A percentile compares a stretch with the other conserved stretches of the same genome.
Evolutionary conservation across 106 monocot species (phyloP).

Genomic region (Acanthochlamys bracteata): DNA sequence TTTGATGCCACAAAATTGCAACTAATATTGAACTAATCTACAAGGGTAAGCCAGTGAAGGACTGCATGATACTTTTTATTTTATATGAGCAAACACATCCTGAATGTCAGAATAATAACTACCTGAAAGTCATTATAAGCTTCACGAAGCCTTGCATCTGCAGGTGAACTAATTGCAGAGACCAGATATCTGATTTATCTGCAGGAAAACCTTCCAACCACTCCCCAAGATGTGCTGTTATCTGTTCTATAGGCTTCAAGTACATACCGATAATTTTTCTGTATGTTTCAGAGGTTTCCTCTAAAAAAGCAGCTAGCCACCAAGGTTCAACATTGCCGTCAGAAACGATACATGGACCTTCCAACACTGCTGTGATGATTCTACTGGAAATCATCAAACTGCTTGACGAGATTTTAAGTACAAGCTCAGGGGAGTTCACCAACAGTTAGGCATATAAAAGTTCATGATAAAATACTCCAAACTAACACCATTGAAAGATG

Average conservation of each 20-base stretch:
- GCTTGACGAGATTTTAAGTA: too few species aligned
- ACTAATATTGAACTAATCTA: neutral
- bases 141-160: slow-evolving; percentile 35
- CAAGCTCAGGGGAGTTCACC: too few species aligned
- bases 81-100: too few species aligned
- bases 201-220: slow-evolving; percentile 45
- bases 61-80: too few species aligned
- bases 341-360: slow-evolving; percentile 61
- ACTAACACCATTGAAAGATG: too few species aligned
- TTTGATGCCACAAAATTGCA: neutral
- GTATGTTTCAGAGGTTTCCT: slow-evolving; percentile 89
- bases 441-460: too few species aligned
- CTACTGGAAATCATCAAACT: too few species aligned
- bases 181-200: slow-evolving; percentile 53
- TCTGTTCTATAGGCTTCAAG: slow-evolving; percentile 79
- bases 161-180: slow-evolving; percentile 39
- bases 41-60: too few species aligned
- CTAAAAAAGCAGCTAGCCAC: slow-evolving; percentile 92
- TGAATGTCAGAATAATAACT: neutral
- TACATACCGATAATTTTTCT: slow-evolving; percentile 55
- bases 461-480: too few species aligned
- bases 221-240: slow-evolving; percentile 51
- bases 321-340: slow-evolving; percentile 83
- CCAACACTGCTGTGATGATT: too few species aligned
- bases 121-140: slow-evolving; percentile 87